A percentile compares a stretch with the other conserved stretches of the same genome.
These are phyloP conservation scores for Magnusiomyces sp. DNA, from an alignment of 1,139 yeast species.

Conservation along the genomic window DNA sequence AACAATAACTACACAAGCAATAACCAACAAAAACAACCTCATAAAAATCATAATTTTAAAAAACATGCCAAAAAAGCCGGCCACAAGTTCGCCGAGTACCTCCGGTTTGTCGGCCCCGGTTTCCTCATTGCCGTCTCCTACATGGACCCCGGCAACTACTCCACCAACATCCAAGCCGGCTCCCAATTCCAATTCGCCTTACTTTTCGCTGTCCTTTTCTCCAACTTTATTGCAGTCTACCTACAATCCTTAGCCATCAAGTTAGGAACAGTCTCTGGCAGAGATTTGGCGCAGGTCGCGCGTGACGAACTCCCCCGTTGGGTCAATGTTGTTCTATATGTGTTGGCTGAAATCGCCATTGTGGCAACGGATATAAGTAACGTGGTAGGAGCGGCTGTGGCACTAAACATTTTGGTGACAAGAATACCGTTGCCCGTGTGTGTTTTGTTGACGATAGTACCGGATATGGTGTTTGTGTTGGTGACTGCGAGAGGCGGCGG, in stretches of 20 bases:
- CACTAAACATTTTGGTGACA: conserved; percentile 74
- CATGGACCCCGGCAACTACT: conserved; percentile 96
- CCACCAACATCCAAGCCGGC: conserved; percentile 92
- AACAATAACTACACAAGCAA: no score
- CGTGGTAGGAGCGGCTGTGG: conserved; percentile 91
- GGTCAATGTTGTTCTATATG: conserved; percentile 54
- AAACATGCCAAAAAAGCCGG: no score
- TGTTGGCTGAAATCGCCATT: conserved; percentile 78
- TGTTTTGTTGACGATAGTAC: conserved; percentile 72
- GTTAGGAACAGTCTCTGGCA: conserved; percentile 84
- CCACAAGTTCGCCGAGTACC: no score
- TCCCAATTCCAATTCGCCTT: conserved; percentile 79
- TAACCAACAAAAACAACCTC: no score
- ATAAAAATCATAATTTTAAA: no score
- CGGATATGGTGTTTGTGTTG: conserved; percentile 71
- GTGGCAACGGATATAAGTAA: conserved; percentile 91
- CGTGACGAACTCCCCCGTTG: conserved; percentile 59
- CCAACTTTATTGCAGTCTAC: conserved; percentile 81
- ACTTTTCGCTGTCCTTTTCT: conserved; percentile 67
- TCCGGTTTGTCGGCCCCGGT: conserved; percentile 75
- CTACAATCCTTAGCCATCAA: conserved; percentile 78
- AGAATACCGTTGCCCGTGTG: conserved; percentile 71
- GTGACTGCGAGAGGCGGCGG: no score
- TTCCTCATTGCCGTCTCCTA: conserved; percentile 92
- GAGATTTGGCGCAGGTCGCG: conserved; percentile 82